Conservation (phyloP, 345 rosid species). For the Moricandia arvensis region DNA sequence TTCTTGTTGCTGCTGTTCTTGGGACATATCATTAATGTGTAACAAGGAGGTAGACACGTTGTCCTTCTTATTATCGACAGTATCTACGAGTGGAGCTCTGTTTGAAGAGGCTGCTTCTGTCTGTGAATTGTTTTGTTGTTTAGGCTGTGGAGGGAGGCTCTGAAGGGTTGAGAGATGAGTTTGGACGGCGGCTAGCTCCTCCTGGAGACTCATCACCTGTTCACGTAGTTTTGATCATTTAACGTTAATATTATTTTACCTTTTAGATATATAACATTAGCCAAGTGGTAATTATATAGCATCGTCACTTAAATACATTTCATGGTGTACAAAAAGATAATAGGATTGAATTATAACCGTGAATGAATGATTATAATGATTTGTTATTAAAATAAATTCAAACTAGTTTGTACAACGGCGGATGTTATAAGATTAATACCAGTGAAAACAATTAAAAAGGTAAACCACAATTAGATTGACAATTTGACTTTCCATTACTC, state of each 20-base stretch:
- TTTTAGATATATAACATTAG: background rate
- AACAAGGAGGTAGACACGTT: constrained; percentile 39
- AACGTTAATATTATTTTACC: background rate
- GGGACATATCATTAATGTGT: background rate
- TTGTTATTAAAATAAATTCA: background rate
- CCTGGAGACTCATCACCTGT: constrained; percentile 70
- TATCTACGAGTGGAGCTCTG: constrained; percentile 29
- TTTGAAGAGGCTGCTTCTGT: constrained; percentile 28
- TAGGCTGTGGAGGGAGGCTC: constrained; percentile 25
- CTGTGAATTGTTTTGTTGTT: constrained; percentile 18
- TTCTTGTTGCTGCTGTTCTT: background rate
- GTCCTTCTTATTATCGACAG: constrained; percentile 1
- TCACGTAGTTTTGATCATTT: background rate
- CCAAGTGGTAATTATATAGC: background rate
- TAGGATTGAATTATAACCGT: background rate
- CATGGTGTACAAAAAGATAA: background rate
- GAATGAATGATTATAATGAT: background rate
- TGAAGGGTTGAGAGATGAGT: constrained; percentile 58
- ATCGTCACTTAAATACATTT: background rate
- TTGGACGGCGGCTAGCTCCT: constrained; percentile 62
- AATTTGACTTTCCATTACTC: constrained; percentile 16
- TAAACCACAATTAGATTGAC: background rate
- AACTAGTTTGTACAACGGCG: background rate
- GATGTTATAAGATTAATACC: background rate
- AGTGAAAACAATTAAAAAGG: background rate